Conservation (phyloP, 805 yeast genomes). For the Saccharomycopsis fodiens region DNA sequence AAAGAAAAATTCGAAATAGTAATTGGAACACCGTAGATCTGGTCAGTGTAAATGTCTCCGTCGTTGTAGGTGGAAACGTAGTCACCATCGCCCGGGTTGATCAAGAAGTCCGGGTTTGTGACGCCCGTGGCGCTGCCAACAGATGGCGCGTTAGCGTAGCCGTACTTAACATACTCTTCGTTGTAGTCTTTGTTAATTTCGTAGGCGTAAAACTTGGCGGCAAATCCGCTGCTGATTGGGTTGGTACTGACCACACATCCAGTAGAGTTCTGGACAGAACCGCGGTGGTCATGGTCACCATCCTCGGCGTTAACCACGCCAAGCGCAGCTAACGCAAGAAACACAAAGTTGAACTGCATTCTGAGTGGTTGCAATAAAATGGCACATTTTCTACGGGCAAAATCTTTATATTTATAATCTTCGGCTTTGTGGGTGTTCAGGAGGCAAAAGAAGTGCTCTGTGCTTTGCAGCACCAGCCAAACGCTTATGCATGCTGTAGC, state of each 20-base stretch:
- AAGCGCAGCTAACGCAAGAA: too few species aligned
- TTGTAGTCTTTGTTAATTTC: background rate
- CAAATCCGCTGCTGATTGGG: background rate
- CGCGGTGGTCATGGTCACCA: constrained; percentile 8
- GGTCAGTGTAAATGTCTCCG: background rate
- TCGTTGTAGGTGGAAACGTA: background rate
- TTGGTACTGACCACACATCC: constrained; percentile 1
- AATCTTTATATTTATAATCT: too few species aligned
- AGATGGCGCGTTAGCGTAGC: background rate
- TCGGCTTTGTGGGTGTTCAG: too few species aligned
- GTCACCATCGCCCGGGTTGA: too few species aligned
- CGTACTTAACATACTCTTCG: constrained; percentile 1
- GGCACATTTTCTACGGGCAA: too few species aligned
- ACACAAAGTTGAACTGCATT: too few species aligned
- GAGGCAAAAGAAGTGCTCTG: too few species aligned
- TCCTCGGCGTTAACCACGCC: too few species aligned
- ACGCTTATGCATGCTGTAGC: too few species aligned
- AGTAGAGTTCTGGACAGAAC: background rate
- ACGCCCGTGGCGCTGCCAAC: background rate
- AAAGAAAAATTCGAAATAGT: constrained; percentile 23
- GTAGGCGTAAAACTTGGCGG: constrained; percentile 5
- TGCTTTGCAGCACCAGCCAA: too few species aligned
- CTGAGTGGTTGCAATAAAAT: too few species aligned
- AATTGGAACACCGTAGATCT: constrained; percentile 9
- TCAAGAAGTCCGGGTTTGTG: background rate